Evolutionary conservation across 169 alveolate genomes (phyloP).

Genomic region (Plasmodium cynomolgi): DNA sequence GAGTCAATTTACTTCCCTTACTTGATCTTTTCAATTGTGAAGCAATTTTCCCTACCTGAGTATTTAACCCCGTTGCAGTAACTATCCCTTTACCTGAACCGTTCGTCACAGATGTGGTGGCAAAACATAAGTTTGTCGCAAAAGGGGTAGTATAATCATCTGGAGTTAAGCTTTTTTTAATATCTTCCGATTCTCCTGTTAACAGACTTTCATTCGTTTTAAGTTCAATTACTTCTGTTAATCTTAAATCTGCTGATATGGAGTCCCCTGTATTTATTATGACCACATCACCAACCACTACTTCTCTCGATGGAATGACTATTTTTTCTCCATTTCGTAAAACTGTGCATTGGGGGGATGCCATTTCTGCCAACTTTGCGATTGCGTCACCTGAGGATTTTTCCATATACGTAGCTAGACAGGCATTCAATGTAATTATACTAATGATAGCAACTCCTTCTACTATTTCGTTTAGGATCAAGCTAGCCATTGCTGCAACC

Average conservation of each 20-base stretch:
- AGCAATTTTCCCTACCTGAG: conserved; percentile 98
- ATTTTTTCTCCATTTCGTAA: conserved; percentile 86
- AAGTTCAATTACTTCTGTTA: conserved; percentile 92
- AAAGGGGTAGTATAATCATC: conserved; percentile 86
- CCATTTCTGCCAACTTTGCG: conserved; percentile 92
- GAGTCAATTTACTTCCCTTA: conserved; percentile 88
- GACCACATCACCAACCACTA: conserved; percentile 95
- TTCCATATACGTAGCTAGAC: conserved; percentile 94
- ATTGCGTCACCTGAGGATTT: conserved; percentile 91
- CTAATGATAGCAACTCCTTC: conserved; percentile 91
- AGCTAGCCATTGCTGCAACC: conserved; percentile 87
- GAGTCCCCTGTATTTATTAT: conserved; percentile 92
- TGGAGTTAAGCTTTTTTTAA: conserved; percentile 84
- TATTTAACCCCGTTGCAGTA: conserved; percentile 92
- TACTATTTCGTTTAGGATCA: conserved; percentile 89
- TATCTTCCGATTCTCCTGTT: conserved; percentile 95
- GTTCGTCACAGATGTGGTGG: conserved; percentile 93
- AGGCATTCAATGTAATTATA: conserved; percentile 91
- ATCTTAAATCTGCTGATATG: conserved; percentile 94
- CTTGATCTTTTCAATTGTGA: conserved; percentile 89
- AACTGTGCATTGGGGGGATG: conserved; percentile 92
- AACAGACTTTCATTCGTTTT: conserved; percentile 94
- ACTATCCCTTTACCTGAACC: conserved; percentile 95
- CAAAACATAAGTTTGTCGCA: conserved; percentile 92
- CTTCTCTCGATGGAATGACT: conserved; percentile 88